phyloP scores from a whole-genome alignment of 129 eudicot species.

The Saussurea involucrata region DNA sequence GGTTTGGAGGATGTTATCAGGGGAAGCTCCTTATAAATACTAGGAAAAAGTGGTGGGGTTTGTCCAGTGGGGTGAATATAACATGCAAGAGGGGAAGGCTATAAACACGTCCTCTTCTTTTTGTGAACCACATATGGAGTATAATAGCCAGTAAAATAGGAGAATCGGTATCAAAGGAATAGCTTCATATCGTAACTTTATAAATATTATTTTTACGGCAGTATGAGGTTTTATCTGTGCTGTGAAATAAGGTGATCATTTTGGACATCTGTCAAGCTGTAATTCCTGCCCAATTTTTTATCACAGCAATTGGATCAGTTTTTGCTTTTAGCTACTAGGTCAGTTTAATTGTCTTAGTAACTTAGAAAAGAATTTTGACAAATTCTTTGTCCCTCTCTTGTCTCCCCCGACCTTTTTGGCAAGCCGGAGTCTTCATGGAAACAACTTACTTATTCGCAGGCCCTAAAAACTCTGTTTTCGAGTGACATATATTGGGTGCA shows the following conservation, averaged over 20 bases:
- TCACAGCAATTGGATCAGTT: neutral
- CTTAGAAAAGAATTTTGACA: neutral
- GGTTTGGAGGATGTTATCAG: constrained; percentile 40
- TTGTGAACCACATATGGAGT: constrained; percentile 33
- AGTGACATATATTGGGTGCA: neutral
- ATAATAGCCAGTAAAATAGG: constrained; percentile 21
- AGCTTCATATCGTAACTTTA: neutral
- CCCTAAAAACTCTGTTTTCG: neutral
- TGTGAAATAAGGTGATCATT: neutral
- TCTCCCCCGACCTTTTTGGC: neutral
- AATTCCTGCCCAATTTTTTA: neutral
- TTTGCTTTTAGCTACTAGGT: neutral
- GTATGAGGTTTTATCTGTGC: neutral
- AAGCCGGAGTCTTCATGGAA: neutral
- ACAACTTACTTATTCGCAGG: neutral
- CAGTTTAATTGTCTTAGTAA: neutral
- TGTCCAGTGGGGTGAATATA: constrained; percentile 48
- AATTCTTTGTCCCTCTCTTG: neutral
- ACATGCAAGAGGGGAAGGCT: constrained; percentile 29
- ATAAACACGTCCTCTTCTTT: constrained; percentile 29
- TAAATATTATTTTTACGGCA: neutral
- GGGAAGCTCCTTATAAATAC: constrained; percentile 43
- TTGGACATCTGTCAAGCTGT: neutral
- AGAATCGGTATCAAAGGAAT: constrained; percentile 30
- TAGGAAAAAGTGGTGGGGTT: constrained; percentile 45